phyloP scores from a whole-genome alignment of 257 asterid species.

The Nicotiana paniculata region DNA sequence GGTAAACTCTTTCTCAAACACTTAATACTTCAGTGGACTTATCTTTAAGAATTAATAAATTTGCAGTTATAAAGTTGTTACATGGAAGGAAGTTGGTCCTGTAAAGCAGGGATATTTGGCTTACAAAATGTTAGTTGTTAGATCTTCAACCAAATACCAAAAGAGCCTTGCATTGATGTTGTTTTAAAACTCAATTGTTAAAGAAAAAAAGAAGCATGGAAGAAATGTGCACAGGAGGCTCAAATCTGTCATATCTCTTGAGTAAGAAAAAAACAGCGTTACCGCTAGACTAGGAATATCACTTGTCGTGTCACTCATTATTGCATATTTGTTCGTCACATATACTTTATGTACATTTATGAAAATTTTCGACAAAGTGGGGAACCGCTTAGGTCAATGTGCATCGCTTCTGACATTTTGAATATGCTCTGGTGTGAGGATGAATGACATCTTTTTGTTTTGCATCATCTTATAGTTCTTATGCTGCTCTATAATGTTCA shows the following conservation, averaged over 20 bases:
- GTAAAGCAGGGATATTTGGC: neutral
- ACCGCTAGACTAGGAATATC: neutral
- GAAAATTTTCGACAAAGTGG: neutral
- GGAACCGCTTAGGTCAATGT: neutral
- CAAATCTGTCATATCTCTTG: neutral
- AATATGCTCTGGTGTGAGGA: neutral
- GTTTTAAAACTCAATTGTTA: neutral
- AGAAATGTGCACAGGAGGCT: neutral
- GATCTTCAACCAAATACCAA: neutral
- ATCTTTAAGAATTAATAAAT: neutral
- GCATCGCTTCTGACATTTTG: neutral
- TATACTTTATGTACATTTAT: neutral
- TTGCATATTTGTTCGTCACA: neutral
- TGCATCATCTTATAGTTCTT: neutral
- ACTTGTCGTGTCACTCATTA: neutral
- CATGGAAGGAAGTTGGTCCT: neutral
- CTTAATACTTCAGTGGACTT: neutral
- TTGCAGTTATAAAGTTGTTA: neutral
- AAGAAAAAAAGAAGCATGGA: neutral
- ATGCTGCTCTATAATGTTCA: neutral
- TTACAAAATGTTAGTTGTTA: neutral
- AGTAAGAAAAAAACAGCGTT: neutral
- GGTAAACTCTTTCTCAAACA: neutral
- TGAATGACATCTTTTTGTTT: neutral
- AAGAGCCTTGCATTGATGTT: neutral